Evolutionary conservation across 169 alveolate species (phyloP).

Genomic region (Plasmodium cynomolgi): DNA sequence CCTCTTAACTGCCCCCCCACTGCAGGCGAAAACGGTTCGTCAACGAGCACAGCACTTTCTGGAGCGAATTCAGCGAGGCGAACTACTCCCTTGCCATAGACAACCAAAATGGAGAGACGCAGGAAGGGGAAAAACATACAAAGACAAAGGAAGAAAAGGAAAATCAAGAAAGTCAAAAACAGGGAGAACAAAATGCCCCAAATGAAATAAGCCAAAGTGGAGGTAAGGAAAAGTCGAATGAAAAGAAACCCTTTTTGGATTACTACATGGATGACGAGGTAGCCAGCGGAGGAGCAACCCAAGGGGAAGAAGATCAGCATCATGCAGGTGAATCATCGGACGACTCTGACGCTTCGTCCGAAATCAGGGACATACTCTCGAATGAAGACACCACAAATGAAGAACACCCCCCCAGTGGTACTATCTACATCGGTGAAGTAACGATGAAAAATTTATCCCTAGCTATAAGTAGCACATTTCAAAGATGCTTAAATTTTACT

Average conservation of each 20-base stretch:
- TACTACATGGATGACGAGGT: background rate
- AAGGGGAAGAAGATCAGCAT: background rate
- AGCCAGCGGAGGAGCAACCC: background rate
- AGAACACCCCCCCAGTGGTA: constrained; percentile 24
- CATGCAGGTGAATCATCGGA: background rate
- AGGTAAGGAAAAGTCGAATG: background rate
- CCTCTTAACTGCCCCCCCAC: background rate
- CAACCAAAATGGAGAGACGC: background rate
- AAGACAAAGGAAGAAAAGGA: background rate
- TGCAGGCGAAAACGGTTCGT: constrained; percentile 55
- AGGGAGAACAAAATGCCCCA: constrained; percentile 1
- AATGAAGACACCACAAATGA: background rate
- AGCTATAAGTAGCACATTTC: constrained; percentile 1
- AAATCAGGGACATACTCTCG: background rate
- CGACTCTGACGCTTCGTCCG: background rate
- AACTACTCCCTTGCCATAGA: constrained; percentile 10
- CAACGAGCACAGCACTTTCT: constrained; percentile 72
- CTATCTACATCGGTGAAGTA: constrained; percentile 65
- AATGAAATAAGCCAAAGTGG: background rate
- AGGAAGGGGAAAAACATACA: background rate
- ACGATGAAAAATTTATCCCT: constrained; percentile 19
- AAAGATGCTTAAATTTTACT: constrained; percentile 9
- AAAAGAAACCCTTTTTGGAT: background rate
- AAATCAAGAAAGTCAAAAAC: background rate
- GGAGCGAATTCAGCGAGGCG: constrained; percentile 51